These are phyloP conservation scores for Vachellia pachyceras DNA, from an alignment of 306 rosid genomes.

Conservation along the genomic window DNA sequence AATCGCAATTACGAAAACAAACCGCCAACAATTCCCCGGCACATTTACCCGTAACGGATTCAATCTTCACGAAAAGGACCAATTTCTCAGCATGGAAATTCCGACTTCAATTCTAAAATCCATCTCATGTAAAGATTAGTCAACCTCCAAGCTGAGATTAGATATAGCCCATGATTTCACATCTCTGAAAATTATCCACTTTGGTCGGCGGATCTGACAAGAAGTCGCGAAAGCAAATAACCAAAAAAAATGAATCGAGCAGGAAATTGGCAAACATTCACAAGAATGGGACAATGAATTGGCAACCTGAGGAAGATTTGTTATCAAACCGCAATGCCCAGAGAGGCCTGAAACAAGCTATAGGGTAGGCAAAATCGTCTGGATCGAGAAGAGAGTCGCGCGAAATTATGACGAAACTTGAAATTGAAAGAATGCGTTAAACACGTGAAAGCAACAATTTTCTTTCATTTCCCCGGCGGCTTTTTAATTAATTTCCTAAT, in stretches of 20 bases:
- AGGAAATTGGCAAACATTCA: constrained; percentile 10
- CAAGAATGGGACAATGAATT: background rate
- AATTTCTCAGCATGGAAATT: constrained; percentile 32
- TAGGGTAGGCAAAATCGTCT: background rate
- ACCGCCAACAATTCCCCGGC: constrained; percentile 8
- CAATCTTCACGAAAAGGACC: constrained; percentile 38
- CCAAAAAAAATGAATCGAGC: background rate
- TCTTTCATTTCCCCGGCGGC: background rate
- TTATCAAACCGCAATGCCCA: background rate
- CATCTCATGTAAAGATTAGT: constrained; percentile 35
- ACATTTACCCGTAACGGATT: constrained; percentile 40
- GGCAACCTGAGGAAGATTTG: background rate
- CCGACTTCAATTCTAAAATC: constrained; percentile 43
- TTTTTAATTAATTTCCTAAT: background rate
- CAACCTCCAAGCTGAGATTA: constrained; percentile 37
- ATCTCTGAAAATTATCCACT: constrained; percentile 27
- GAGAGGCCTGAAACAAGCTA: background rate
- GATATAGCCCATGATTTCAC: constrained; percentile 36
- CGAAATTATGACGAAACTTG: background rate
- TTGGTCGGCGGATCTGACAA: constrained; percentile 34
- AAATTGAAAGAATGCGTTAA: background rate
- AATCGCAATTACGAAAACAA: constrained; percentile 26
- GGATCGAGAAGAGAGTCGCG: constrained; percentile 1
- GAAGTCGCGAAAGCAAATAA: constrained; percentile 5
- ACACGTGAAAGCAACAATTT: background rate